Evolutionary conservation across 352 stramenopile species (phyloP).

Genomic region (Globisporangium parvum): DNA sequence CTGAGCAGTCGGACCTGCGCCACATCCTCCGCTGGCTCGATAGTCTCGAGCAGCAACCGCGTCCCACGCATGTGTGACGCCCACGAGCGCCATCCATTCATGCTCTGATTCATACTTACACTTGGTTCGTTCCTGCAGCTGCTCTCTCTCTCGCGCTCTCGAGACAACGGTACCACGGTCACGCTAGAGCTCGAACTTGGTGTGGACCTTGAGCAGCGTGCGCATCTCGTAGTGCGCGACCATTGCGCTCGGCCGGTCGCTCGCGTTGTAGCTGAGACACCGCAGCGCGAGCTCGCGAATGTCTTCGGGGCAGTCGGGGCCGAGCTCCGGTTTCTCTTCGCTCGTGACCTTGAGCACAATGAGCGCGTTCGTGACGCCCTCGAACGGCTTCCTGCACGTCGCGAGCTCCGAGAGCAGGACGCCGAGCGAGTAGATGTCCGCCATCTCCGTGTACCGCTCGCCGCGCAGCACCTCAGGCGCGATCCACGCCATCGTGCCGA

Average conservation of each 20-base stretch:
- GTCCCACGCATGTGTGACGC: not conserved
- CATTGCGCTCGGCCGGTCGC: slow-evolving; percentile 60
- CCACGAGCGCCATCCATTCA: no score
- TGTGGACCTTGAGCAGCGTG: slow-evolving; percentile 61
- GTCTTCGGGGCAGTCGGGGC: slow-evolving; percentile 53
- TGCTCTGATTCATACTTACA: no score
- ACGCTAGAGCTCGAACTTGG: slow-evolving; percentile 43
- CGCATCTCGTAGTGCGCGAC: slow-evolving; percentile 73
- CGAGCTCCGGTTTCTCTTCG: slow-evolving; percentile 57
- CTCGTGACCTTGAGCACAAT: slow-evolving; percentile 75
- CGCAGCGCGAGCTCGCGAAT: slow-evolving; percentile 50
- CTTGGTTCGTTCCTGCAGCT: no score
- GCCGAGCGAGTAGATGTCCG: slow-evolving; percentile 85
- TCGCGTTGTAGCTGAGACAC: slow-evolving; percentile 62
- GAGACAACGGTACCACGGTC: no score
- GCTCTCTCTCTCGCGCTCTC: no score
- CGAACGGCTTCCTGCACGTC: slow-evolving; percentile 60
- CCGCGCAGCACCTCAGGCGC: slow-evolving; percentile 70
- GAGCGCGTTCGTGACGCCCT: slow-evolving; percentile 58
- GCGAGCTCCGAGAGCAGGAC: slow-evolving; percentile 72
- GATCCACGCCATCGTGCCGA: slow-evolving; percentile 85
- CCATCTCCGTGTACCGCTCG: slow-evolving; percentile 82
- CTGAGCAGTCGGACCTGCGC: not conserved
- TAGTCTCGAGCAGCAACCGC: not conserved
- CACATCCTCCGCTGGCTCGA: slow-evolving; percentile 9